Evolutionary conservation across 73 alveolate genomes (phyloP).

Genomic region (Tetrahymena malaccensis): DNA sequence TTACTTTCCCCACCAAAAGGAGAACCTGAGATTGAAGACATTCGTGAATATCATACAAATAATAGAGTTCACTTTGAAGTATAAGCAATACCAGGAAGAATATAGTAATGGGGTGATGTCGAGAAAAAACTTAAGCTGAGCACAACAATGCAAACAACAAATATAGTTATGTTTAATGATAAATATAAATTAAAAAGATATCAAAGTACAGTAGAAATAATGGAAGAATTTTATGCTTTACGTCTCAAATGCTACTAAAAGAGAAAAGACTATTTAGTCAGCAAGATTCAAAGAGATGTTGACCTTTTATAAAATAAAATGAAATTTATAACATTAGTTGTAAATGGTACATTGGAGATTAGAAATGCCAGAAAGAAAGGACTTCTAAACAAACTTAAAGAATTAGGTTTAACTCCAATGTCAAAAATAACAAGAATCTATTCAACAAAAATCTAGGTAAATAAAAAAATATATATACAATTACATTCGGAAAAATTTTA

Average conservation of each 20-base stretch:
- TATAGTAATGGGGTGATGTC: slow-evolving; percentile 10
- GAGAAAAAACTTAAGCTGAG: slow-evolving; percentile 71
- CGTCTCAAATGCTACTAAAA: slow-evolving; percentile 66
- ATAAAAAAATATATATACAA: neutral
- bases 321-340: slow-evolving; percentile 68
- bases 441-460: slow-evolving; percentile 1
- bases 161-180: slow-evolving; percentile 80
- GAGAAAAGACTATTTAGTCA: slow-evolving; percentile 76
- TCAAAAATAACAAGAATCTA: neutral
- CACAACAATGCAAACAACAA: slow-evolving; percentile 58
- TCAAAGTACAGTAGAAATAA: slow-evolving; percentile 61
- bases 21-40: slow-evolving; percentile 67
- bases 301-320: slow-evolving; percentile 57
- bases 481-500: slow-evolving; percentile 23
- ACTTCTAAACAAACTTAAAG: slow-evolving; percentile 2
- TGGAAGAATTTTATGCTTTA: slow-evolving; percentile 74
- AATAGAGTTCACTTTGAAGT: slow-evolving; percentile 88
- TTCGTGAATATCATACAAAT: slow-evolving; percentile 87
- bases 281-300: slow-evolving; percentile 46
- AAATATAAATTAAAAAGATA: slow-evolving; percentile 72
- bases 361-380: slow-evolving; percentile 26
- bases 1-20: slow-evolving; percentile 43
- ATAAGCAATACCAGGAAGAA: slow-evolving; percentile 39
- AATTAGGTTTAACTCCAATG: slow-evolving; percentile 14
- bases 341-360: slow-evolving; percentile 28